Evolutionary conservation across 345 rosid genomes (phyloP), one percentile per base, ranked within the genome.

Genomic region (Bretschneidera sinensis): DNA sequence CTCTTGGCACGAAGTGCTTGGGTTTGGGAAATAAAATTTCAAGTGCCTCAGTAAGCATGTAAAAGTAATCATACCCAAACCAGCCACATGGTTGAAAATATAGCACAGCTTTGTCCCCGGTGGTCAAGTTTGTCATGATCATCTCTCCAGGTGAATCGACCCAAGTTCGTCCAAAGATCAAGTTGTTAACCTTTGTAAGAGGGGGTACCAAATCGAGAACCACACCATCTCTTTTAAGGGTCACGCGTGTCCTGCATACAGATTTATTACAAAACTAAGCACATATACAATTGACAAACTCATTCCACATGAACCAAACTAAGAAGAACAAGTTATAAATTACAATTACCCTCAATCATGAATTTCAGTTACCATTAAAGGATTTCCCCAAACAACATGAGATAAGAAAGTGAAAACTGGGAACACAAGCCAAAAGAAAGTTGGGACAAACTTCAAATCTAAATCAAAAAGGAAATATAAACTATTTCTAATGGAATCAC

Each of bases 61-160:
- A 39, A 39, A 39, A 39, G 45, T 39, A 62, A 53, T 33, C 73
- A 72, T 78, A 87, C 95, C 95, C 95, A 20, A 85, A 80, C 91
- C 95, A 88, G 21, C 91, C 87, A 24, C 95, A 88, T 24, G 89
- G 95, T 74, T 88, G 91, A 69, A 88, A 88, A 74, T 85, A 85
- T 48, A 88, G 78, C 33, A 87, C 85, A 23, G 64, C 87, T 79
- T 87, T 87, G 63, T 87, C 91, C 43, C 91, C 89, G 0, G 91
- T 87, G 57, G 81, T 79, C 75, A 79, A 48, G 79, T 87, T 87
- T 55, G 91, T 81, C 78, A 87, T 73, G 67, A 87, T 51, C 91
- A 87, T 85, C 77, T 87, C 95, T 61, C 95, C 95, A 9, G 79
- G 78, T 0, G 91, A 76, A 59, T 87, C 95, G 18, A 83, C 76